Evolutionary conservation across 768 basidiomycete genomes (phyloP), one percentile per base, ranked within the genome.

Genomic region (Boletus subcaerulescens): DNA sequence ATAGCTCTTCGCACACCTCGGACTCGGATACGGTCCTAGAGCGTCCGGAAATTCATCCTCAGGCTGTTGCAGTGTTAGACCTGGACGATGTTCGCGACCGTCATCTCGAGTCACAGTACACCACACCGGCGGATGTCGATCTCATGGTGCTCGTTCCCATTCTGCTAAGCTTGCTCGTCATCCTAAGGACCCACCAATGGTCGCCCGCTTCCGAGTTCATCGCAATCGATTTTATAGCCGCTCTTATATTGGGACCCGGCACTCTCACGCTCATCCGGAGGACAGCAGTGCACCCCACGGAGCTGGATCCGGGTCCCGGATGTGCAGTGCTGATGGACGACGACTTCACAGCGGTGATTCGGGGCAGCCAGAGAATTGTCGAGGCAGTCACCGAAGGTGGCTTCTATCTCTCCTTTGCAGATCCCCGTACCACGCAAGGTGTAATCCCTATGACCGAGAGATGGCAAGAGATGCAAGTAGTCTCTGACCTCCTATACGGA

Each of bases 291-390:
- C 62, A 60, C 13, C 47, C 56, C 1, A 36, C 36, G 1, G 62
- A 53, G 35, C 39, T 45, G 36, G 51, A 56, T n/a, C 40, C 60
- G 0, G 54, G 49, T n/a, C 39, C 45, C 0, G 63, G 63, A 22
- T 65, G 52, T 33, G 57, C 56, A 3, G 56, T 61, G 18, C 59
- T 65, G 42, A 56, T 65, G 52, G 59, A 64, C 14, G 63, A 64
- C 22, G 52, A 56, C 31, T 24, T 58, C 18, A 51, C 48, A 1
- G 35, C 58, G 29, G 62, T 64, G 22, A 47, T 61, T 35, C 55
- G 51, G 22, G 62, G 59, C 4, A 56, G 53, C 22, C 62, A 60
- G 26, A 43, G 50, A 15, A 53, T 58, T 3, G 52, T 64, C 14
- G 63, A 64, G 9, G 56, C 59, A 17, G 18, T 64, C 47, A 61